These are phyloP conservation scores for Adansonia madagascariensis DNA, from an alignment of 441 rosid genomes.

Conservation along the genomic window DNA sequence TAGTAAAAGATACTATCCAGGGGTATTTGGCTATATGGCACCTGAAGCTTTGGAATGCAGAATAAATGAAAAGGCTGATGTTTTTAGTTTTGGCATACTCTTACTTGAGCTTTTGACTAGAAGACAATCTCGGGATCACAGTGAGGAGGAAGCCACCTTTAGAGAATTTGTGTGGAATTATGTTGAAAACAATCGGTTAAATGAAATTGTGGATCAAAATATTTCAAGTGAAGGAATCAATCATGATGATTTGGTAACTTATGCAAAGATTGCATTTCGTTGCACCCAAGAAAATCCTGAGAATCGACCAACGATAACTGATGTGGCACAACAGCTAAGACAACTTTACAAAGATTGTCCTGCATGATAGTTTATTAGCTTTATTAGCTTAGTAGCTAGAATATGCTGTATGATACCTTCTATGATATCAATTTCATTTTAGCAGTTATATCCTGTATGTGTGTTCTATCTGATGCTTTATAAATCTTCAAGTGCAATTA, in stretches of 20 bases:
- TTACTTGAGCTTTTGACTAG: constrained; percentile 44
- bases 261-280: neutral
- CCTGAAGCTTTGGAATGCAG: constrained; percentile 31
- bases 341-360: neutral
- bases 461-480: neutral
- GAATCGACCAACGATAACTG: constrained; percentile 16
- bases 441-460: neutral
- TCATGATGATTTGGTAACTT: constrained; percentile 2
- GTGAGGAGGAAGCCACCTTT: neutral
- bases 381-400: neutral
- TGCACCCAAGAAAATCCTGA: constrained; percentile 14
- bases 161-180: neutral
- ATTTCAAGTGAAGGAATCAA: constrained; percentile 17
- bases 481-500: too few relatives aligned
- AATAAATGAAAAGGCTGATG: constrained; percentile 47
- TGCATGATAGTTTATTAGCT: neutral
- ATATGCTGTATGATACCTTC: neutral
- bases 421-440: neutral
- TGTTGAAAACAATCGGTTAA: constrained; percentile 14
- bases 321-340: constrained; percentile 19
- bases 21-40: constrained; percentile 30
- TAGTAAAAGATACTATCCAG: constrained; percentile 15
- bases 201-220: constrained; percentile 1
- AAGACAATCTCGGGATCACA: neutral
- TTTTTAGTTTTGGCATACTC: constrained; percentile 43